Base-by-base conservation (phyloP, 202 grass and related monocot species). In the Zizania palustris region DNA sequence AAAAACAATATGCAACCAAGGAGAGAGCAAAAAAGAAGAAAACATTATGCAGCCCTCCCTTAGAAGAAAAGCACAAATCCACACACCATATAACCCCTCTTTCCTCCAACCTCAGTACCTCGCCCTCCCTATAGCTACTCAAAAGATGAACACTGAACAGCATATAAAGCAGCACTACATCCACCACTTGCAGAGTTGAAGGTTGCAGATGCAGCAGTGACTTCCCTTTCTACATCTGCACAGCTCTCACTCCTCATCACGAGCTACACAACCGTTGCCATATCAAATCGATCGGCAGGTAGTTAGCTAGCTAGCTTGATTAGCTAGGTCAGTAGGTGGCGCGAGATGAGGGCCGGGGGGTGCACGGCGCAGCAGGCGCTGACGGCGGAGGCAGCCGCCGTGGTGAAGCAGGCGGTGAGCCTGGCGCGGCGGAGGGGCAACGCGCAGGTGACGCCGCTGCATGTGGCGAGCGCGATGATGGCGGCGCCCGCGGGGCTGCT, bases 391-490 rank as follows among this genome's bases (percentile, higher is more conserved):
- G 93, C 93, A 5, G 89, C 93, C n/a, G 75, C 78, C 3, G 87
- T 84, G 3, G 94, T 92, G 60, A 91, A 88, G 83, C 94, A 93
- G 82, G 91, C 91, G 16, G 88, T 94, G 60, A 92, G 60, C 77
- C 85, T 97, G 4, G 91, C 95, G 1, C 83, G 85, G 11, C 87
- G 85, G 6, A 75, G 95, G 50, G 95, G 95, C 22, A 93, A 94
- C 53, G 95, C 95, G 5, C 91, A 97, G 74, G 95, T 97, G 68
- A 97, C 91, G 49, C 95, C 95, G 35, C 89, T 97, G 53, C 95
- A 97, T 65, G 95, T 97, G 7, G 95, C 95, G 53, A 97, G 82
- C 82, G 83, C 91, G 68, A 97, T 97, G 95, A 82, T 97, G 69
- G 88, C 91, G 14, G 82, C 89, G 12, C 60, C 94, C 1, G 76